Base-by-base conservation (phyloP, 1,284 basidiomycete species). In the Sporisorium sorghi region DNA sequence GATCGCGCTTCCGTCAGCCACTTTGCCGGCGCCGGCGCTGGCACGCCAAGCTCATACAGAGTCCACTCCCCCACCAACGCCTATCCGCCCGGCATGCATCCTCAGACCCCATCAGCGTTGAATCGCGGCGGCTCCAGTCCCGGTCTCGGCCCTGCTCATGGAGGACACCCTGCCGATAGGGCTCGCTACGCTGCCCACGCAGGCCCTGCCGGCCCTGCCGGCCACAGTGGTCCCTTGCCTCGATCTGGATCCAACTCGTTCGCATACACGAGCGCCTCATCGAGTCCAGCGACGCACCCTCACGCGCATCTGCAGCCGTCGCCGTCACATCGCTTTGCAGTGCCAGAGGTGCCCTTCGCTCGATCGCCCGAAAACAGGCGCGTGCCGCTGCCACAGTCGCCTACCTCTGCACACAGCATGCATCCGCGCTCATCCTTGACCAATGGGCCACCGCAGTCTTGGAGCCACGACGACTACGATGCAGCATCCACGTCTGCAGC, bases 301-400 rank as follows among this genome's bases (percentile, higher is more conserved):
- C 68, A 51, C 17, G 32, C 26, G 15, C 73, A 65, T 24, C 39
- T 76, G 56, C 73, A 76, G 26, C 64, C 73, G 5, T 76, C 73
- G 23, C 73, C 73, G 3, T 72, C 73, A 5, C 73, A 72, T 50
- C 69, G 62, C 15, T 76, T 72, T 33, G 73, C 69, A 6, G 65
- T 76, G 9, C 73, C 73, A 2, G 69, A 72, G 14, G 40, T 70
- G 8, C 73, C 73, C 2, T 58, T 49, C 23, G 26, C 58, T 33
- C 58, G 73, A 15, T 76, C 73, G 35, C 73, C 73, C 0, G 73
- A 76, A 44, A 35, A 17, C 19, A 58, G 65, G 28, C 56, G 65
- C 15, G 54, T 59, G 2, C 68, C 73, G 9, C 19, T 76, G 53
- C 73, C 73, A 2, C 58, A 46, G 5, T 76, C 73, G 11, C 73